phyloP scores from a whole-genome alignment of 2,329 filamentous ascomycete genomes.

The Hirsutella rhossiliensis region DNA sequence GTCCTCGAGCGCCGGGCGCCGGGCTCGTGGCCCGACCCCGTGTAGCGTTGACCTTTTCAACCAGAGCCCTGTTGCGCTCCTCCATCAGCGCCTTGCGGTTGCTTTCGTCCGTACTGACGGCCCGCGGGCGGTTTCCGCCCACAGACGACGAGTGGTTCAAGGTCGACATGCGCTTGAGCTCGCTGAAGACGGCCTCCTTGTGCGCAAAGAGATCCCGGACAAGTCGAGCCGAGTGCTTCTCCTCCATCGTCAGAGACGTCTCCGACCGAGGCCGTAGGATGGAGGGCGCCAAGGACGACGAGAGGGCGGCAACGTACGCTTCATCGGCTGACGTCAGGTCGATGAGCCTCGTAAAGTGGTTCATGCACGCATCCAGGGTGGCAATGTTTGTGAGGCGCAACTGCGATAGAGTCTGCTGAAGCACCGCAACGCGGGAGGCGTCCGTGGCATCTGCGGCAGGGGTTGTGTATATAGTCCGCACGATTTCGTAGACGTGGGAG shows the following conservation, averaged over 20 bases:
- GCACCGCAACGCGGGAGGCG: conserved; percentile 69
- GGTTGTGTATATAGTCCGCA: conserved; percentile 90
- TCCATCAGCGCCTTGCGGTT: conserved; percentile 91
- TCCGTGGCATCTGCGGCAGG: conserved; percentile 67
- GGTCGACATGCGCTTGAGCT: conserved; percentile 80
- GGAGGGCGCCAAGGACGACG: conserved; percentile 67
- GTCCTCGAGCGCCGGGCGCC: conserved; percentile 45
- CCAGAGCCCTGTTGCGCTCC: conserved; percentile 73
- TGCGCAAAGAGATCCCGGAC: conserved; percentile 86
- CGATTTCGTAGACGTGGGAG: conserved; percentile 95
- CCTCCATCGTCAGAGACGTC: conserved; percentile 86
- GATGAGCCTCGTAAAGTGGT: conserved; percentile 92
- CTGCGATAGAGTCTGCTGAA: conserved; percentile 92
- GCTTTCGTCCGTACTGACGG: conserved; percentile 90
- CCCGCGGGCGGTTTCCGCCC: conserved; percentile 53
- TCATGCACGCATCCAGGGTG: conserved; percentile 95
- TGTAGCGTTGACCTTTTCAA: conserved; percentile 50
- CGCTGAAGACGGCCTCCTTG: conserved; percentile 91
- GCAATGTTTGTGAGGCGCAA: conserved; percentile 94
- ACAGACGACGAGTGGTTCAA: conserved; percentile 52
- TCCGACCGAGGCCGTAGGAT: conserved; percentile 79
- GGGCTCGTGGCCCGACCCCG: conserved; percentile 68
- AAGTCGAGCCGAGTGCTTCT: conserved; percentile 83
- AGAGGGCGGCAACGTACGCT: conserved; percentile 63
- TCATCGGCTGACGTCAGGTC: conserved; percentile 95